Evolutionary conservation across 2,329 filamentous ascomycete species (phyloP).

Genomic region (Chaetomium olivaceum): DNA sequence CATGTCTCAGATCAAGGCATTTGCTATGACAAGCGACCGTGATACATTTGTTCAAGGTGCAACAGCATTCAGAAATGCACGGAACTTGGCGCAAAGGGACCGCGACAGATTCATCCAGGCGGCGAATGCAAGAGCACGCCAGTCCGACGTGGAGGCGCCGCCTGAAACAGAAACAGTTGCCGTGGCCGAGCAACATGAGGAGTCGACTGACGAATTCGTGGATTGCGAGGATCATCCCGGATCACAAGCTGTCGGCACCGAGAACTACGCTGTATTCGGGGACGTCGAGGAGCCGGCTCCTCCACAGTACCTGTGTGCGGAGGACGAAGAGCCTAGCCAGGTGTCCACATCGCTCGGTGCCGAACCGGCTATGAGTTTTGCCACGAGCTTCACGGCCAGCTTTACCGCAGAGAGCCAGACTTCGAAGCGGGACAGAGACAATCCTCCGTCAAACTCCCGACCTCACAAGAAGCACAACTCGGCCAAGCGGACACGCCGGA

Average conservation of each 20-base stretch:
- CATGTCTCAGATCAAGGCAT: constrained; percentile 42
- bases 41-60: constrained; percentile 40
- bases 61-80: constrained; percentile 43
- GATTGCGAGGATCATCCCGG: constrained; percentile 26
- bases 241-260: too few relatives aligned
- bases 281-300: too few relatives aligned
- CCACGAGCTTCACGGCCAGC: constrained; percentile 25
- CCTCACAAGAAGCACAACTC: constrained; percentile 20
- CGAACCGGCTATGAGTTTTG: constrained; percentile 25
- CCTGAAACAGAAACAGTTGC: constrained; percentile 1
- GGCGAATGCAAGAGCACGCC: constrained; percentile 29
- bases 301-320: too few relatives aligned
- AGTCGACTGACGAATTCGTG: constrained; percentile 21
- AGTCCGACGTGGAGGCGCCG: constrained; percentile 11
- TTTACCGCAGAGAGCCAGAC: constrained; percentile 17
- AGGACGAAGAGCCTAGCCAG: constrained; percentile 25
- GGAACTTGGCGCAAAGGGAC: constrained; percentile 42
- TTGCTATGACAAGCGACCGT: constrained; percentile 33
- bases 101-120: constrained; percentile 39
- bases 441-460: constrained; percentile 16
- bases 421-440: constrained; percentile 25
- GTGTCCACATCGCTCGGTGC: constrained; percentile 20
- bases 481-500: constrained; percentile 19
- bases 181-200: constrained; percentile 8
- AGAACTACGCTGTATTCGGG: constrained; percentile 17